Evolutionary conservation across 176 grass and related monocot genomes (phyloP).

Genomic region (Triticum timopheevii): DNA sequence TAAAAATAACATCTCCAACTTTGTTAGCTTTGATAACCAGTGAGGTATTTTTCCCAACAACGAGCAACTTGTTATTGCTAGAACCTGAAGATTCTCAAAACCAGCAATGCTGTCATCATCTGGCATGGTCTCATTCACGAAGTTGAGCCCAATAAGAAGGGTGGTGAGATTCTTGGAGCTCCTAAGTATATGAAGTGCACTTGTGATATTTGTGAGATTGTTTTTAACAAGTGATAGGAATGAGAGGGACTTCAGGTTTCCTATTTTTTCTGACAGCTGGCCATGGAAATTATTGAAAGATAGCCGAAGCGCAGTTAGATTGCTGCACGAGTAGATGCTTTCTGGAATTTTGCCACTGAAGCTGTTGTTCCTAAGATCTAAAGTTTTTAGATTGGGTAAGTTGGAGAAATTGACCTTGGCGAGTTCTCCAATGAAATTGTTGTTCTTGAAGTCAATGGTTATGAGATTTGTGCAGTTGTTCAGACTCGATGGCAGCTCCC

Average conservation of each 20-base stretch:
- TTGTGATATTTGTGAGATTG: not conserved
- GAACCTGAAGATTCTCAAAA: slow-evolving; percentile 29
- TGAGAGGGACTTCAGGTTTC: not conserved
- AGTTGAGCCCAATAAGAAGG: not conserved
- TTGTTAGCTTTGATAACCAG: slow-evolving; percentile 37
- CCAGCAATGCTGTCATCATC: not conserved
- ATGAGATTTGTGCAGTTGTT: slow-evolving; percentile 22
- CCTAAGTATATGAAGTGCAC: slow-evolving; percentile 21
- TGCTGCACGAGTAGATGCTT: slow-evolving; percentile 37
- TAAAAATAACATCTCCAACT: not conserved
- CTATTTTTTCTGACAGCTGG: not conserved
- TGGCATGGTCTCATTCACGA: not conserved
- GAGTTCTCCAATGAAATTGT: slow-evolving; percentile 22
- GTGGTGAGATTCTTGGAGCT: not conserved
- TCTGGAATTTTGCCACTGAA: slow-evolving; percentile 32
- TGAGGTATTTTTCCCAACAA: slow-evolving; percentile 10
- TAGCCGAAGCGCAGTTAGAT: not conserved
- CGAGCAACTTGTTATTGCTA: fast-evolving
- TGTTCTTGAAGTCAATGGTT: not conserved
- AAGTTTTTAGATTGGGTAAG: not conserved
- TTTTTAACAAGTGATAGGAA: not conserved
- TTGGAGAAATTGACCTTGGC: slow-evolving; percentile 25
- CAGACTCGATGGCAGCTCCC: slow-evolving; percentile 4
- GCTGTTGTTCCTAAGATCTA: not conserved
- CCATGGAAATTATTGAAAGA: not conserved